Evolutionary conservation across 208 protist species (phyloP), one percentile per base, ranked within the genome.

Genomic region (Trichomonas tenax): DNA sequence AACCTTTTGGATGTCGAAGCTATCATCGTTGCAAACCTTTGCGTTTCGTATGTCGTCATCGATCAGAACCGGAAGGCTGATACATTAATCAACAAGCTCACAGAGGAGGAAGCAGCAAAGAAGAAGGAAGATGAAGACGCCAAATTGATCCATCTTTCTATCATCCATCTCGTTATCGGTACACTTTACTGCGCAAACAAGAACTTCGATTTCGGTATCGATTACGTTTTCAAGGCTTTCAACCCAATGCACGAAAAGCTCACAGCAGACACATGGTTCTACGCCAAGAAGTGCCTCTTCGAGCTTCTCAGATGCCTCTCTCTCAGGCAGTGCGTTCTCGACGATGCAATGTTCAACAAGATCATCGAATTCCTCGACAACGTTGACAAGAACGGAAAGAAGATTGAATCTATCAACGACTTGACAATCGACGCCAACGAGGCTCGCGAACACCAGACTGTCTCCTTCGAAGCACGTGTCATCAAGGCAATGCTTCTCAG

Each of bases 271-370:
- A 97, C 97, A 4, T 97, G 97, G 97, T 97, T 90, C 89, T 97
- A 97, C 81, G 90, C 96, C 11, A 97, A 97, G 49, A 97, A 98
- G 31, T 99, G 98, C 96, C 99, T 99, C 93, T 96, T 99, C 0
- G 98, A 98, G 1, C 97, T 99, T 40, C 97, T 98, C 6, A 99
- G 99, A 98, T 98, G 98, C 95, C 96, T 99, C 26, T 98, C 98
- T 26, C 99, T 99, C 97, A 98, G 99, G 97, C 99, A 99, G 98
- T 98, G 99, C 10, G 97, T 98, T 1, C 96, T 99, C 23, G 98
- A 98, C 96, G 98, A 99, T 97, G 97, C 97, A 15, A 98, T 98
- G 14, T 98, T 98, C 95, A 97, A 98, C 17, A 98, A 99, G 63
- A 98, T 99, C 81, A 96, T 99, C 49, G 96, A 96, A 41, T 99